Percentiles rank a stretch among this genome's conserved stretches.
Evolutionary conservation across 129 eudicot genomes (phyloP).

Genomic region (Pittosporum tobira): DNA sequence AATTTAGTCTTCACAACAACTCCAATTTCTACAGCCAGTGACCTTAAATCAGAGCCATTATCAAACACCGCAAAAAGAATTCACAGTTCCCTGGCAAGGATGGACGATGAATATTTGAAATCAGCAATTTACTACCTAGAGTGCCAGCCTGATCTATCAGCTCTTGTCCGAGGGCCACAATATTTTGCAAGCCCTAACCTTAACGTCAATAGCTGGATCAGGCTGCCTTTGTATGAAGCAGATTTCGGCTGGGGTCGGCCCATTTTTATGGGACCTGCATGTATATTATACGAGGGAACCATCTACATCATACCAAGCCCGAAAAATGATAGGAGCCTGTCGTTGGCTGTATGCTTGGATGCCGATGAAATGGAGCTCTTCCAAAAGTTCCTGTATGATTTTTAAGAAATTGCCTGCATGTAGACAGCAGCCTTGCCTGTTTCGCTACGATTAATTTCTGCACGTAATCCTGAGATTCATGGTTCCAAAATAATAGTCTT

Average conservation of each 20-base stretch:
- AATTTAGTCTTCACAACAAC: conserved; percentile 48
- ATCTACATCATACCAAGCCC: conserved; percentile 36
- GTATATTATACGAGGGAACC: conserved; percentile 41
- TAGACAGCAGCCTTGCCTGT: too few relatives aligned
- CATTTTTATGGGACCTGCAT: conserved; percentile 39
- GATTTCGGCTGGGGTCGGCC: conserved; percentile 73
- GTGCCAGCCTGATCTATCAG: conserved; percentile 26
- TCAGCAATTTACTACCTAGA: conserved; percentile 50
- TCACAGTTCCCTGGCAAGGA: conserved; percentile 28
- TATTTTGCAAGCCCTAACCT: conserved; percentile 50
- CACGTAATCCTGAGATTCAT: too few relatives aligned
- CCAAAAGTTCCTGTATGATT: conserved; percentile 34
- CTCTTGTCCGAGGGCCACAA: conserved; percentile 36
- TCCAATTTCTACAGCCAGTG: conserved; percentile 29
- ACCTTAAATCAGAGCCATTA: conserved; percentile 33
- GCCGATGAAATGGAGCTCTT: conserved; percentile 34
- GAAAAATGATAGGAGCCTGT: conserved; percentile 31
- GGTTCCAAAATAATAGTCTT: too few relatives aligned
- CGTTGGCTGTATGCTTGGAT: conserved; percentile 34
- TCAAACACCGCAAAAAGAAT: conserved; percentile 30
- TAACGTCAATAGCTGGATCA: conserved; percentile 38
- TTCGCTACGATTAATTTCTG: too few relatives aligned
- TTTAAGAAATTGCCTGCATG: too few relatives aligned
- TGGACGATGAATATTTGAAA: conserved; percentile 47
- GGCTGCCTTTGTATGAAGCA: conserved; percentile 44